Evolutionary conservation across 1,284 basidiomycete genomes (phyloP), one percentile per base, ranked within the genome.

Genomic region (Coniophora puteana): DNA sequence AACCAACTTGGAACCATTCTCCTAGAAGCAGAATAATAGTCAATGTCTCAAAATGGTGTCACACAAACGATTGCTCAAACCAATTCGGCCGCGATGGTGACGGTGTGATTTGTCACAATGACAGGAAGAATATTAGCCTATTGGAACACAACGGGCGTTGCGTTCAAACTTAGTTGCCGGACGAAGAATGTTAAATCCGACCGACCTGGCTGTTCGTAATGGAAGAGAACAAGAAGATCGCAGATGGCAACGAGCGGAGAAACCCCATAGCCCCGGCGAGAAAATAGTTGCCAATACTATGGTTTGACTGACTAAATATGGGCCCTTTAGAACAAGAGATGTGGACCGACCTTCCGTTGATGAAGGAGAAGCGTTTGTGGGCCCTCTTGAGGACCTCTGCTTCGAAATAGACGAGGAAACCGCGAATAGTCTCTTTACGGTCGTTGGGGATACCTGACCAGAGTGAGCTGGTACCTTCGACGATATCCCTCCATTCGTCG

Each of bases 51-150:
- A 30, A 21, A 14, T 38, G 46, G 33, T 5, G 27, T 38, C 27
- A 40, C 37, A 22, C 25, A 17, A 38, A 30, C 34, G 22, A 14
- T 21, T 31, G 26, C 16, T 62, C 82, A 64, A 21, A 90, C 89
- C 45, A 98, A 71, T 59, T 93, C 85, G 6, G 88, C 93, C n/a
- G 93, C 92, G 48, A 99, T 95, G 4, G 93, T 98, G n/a, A 94
- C 91, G 0, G 90, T 94, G 62, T 93, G 92, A 62, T 93, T 96
- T 2, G 95, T 98, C 36, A 96, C 84, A 52, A 98, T 89, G 6
- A 87, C 89, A 0, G 95, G 95, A 2, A 97, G 68, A 38, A 92
- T 89, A 49, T 80, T 77, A 13, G 86, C 88, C 77, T 33, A 41
- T 61, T 51, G 57, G 42, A 28, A 35, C 5, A 42, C 24, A 14